A percentile compares a stretch with the other conserved stretches of the same genome.
These are phyloP conservation scores for Fusarium citri DNA, from an alignment of 2,329 filamentous ascomycete genomes.

Conservation along the genomic window DNA sequence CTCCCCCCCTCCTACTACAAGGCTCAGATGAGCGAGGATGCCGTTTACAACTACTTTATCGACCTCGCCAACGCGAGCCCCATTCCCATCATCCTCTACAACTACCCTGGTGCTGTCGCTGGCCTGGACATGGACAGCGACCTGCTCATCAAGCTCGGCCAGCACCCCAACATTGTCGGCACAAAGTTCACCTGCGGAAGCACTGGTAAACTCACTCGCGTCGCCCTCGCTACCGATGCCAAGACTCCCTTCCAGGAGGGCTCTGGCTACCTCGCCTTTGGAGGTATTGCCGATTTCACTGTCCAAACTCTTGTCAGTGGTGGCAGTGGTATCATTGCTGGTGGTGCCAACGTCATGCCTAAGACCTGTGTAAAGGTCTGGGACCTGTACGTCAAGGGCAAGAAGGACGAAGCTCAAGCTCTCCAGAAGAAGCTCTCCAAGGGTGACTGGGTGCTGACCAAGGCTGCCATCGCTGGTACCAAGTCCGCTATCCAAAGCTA, in stretches of 20 bases:
- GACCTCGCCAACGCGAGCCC: constrained; percentile 80
- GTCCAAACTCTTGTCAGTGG: constrained; percentile 83
- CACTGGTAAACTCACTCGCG: constrained; percentile 88
- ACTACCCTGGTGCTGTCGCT: constrained; percentile 88
- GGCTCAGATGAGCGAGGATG: constrained; percentile 77
- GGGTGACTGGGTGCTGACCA: constrained; percentile 86
- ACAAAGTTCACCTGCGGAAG: constrained; percentile 95
- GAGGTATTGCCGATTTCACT: constrained; percentile 89
- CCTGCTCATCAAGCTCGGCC: constrained; percentile 80
- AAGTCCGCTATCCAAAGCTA: constrained; percentile 85
- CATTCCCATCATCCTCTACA: constrained; percentile 86
- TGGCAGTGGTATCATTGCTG: constrained; percentile 86
- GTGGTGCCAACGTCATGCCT: constrained; percentile 86
- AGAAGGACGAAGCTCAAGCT: constrained; percentile 78
- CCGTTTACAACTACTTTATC: constrained; percentile 79
- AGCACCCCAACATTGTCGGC: constrained; percentile 86
- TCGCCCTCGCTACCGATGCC: constrained; percentile 78
- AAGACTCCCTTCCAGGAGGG: constrained; percentile 71
- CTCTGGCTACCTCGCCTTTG: constrained; percentile 84
- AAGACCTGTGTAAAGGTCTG: constrained; percentile 84
- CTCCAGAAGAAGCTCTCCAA: constrained; percentile 82
- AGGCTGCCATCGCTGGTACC: constrained; percentile 85
- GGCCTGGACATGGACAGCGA: constrained; percentile 93
- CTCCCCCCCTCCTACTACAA: constrained; percentile 89
- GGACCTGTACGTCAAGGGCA: constrained; percentile 79